These are phyloP conservation scores for Starmerella floris DNA, from an alignment of 805 yeast genomes.

Conservation along the genomic window DNA sequence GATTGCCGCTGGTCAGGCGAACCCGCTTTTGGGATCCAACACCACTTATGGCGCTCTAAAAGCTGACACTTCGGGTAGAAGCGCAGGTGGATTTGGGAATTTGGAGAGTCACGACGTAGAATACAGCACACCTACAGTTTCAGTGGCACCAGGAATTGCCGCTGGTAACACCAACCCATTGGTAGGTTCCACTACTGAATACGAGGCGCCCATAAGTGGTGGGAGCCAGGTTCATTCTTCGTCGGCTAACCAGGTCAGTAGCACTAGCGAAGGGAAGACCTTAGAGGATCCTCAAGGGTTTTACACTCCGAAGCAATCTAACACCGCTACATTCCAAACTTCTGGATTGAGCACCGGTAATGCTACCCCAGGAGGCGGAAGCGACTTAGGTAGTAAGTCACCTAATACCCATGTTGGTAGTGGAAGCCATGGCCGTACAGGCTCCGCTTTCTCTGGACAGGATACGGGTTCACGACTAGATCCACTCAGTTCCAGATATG, in stretches of 20 bases:
- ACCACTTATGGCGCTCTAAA: slow-evolving; percentile 4
- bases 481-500: slow-evolving; percentile 11
- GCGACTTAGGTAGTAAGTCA: slow-evolving; percentile 9
- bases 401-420: neutral
- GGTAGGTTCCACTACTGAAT: slow-evolving; percentile 1
- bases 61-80: neutral
- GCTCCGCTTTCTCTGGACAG: slow-evolving; percentile 2
- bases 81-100: too few relatives aligned
- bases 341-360: neutral
- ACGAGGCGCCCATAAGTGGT: slow-evolving; percentile 1
- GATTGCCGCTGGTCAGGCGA: slow-evolving; percentile 1
- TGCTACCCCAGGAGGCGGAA: neutral
- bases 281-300: too few relatives aligned
- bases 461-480: slow-evolving; percentile 14
- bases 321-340: neutral
- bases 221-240: too few relatives aligned
- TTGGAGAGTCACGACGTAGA: neutral
- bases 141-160: slow-evolving; percentile 2
- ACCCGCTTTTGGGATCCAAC: slow-evolving; percentile 2
- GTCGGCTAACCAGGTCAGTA: neutral
- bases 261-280: neutral
- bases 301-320: neutral
- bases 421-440: neutral
- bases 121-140: slow-evolving; percentile 1
- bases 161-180: slow-evolving; percentile 3